Evolutionary conservation across 2,329 filamentous ascomycete species (phyloP).

Genomic region (Ophiocordyceps australis): DNA sequence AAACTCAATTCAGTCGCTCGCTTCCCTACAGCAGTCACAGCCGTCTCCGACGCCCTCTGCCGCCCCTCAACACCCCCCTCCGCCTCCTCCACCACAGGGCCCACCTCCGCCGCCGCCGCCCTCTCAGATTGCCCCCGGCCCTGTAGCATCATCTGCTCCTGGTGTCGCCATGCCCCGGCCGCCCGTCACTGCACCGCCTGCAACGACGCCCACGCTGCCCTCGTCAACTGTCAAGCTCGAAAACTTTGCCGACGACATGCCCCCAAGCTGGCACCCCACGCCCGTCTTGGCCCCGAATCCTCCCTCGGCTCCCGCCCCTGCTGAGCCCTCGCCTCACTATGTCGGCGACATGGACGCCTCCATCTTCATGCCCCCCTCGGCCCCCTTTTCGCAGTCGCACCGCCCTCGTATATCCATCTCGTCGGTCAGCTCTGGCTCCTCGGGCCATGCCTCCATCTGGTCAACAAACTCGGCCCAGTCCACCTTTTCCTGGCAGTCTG

Average conservation of each 20-base stretch:
- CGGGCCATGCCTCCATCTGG: constrained; percentile 27
- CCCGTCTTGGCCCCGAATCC: constrained; percentile 2
- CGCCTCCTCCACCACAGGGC: constrained; percentile 9
- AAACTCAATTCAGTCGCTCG: constrained; percentile 4
- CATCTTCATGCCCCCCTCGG: constrained; percentile 16
- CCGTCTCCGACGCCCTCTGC: constrained; percentile 5
- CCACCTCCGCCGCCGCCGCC: constrained; percentile 5
- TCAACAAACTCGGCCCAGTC: constrained; percentile 21
- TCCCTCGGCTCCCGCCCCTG: constrained; percentile 2
- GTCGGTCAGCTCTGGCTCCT: constrained; percentile 29
- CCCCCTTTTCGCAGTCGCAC: constrained; percentile 17
- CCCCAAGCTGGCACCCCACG: constrained; percentile 6
- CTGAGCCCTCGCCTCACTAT: constrained; percentile 1
- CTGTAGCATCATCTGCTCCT: no score
- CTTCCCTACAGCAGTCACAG: constrained; percentile 2
- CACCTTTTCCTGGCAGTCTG: constrained; percentile 20
- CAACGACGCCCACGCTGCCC: constrained; percentile 5
- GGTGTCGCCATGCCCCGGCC: constrained; percentile 3
- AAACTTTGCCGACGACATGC: constrained; percentile 9
- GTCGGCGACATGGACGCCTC: constrained; percentile 6
- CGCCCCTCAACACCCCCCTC: constrained; percentile 10
- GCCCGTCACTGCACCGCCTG: constrained; percentile 2
- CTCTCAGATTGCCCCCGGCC: constrained; percentile 3
- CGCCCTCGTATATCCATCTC: constrained; percentile 27
- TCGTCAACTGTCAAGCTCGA: constrained; percentile 12